phyloP scores from a whole-genome alignment of 78 protist genomes.

The Dictyostelium capitatum region DNA sequence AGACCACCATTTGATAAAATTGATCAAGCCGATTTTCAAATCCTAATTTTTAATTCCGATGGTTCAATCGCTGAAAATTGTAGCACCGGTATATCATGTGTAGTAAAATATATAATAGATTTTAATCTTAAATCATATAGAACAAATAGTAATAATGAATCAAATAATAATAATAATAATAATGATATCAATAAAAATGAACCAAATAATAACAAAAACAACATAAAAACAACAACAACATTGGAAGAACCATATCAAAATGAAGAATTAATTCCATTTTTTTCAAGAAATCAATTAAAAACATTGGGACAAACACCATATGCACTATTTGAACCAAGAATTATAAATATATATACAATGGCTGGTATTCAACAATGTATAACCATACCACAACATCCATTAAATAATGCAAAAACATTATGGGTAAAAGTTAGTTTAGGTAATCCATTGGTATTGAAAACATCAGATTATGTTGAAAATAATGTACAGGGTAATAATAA shows the following conservation, averaged over 20 bases:
- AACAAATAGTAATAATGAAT: not conserved
- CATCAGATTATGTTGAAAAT: not conserved
- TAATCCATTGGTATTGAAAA: conserved; percentile 49
- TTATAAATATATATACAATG: conserved; percentile 33
- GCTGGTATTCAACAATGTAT: conserved; percentile 59
- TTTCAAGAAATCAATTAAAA: not conserved
- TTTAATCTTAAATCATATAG: conserved; percentile 10
- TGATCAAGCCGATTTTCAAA: conserved; percentile 31
- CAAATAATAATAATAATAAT: not conserved
- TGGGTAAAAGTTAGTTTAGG: conserved; percentile 82
- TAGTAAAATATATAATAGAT: conserved; percentile 55
- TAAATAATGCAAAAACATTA: conserved; percentile 40
- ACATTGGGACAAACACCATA: conserved; percentile 31
- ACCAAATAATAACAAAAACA: not conserved
- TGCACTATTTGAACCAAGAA: not conserved
- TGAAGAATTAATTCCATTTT: conserved; percentile 12
- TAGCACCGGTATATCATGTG: conserved; percentile 85
- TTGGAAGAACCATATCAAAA: not conserved
- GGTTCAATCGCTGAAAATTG: conserved; percentile 87
- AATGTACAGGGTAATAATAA: not conserved
- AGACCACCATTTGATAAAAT: conserved; percentile 25
- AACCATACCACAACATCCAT: conserved; percentile 43
- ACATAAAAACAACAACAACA: not conserved
- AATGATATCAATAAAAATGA: not conserved
- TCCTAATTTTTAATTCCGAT: conserved; percentile 82